Conservation (phyloP, 805 yeast genomes). For the Myxozyma lipomycoides region DNA sequence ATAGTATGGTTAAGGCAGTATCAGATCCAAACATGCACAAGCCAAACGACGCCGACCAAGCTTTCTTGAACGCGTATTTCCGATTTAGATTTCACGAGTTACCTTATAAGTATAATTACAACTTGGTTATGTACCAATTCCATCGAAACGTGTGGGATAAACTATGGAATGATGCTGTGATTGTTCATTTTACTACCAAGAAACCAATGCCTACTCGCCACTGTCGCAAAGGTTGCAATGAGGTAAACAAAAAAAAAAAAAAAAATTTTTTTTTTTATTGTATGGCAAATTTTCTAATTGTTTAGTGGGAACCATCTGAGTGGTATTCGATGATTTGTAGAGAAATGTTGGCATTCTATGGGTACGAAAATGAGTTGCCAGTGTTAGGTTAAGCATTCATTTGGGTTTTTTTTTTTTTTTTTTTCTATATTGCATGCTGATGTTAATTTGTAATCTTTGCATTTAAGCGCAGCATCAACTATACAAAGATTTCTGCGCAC, state of each 20-base stretch:
- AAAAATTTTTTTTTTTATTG: not conserved
- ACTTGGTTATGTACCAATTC: slow-evolving; percentile 30
- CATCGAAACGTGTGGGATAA: slow-evolving; percentile 28
- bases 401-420: not conserved
- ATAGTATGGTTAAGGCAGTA: slow-evolving; percentile 28
- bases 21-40: slow-evolving; percentile 32
- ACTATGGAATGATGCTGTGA: slow-evolving; percentile 31
- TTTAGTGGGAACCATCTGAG: slow-evolving; percentile 28
- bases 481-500: too few relatives aligned
- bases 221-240: slow-evolving; percentile 24
- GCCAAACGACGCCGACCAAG: slow-evolving; percentile 33
- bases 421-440: too few relatives aligned
- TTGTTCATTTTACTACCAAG: slow-evolving; percentile 30
- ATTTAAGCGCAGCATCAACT: too few relatives aligned
- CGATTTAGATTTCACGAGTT: slow-evolving; percentile 26
- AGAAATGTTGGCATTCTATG: slow-evolving; percentile 31
- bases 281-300: not conserved
- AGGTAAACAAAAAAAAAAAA: too few relatives aligned
- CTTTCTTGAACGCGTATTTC: slow-evolving; percentile 29
- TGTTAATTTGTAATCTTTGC: too few relatives aligned
- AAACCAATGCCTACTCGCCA: slow-evolving; percentile 27
- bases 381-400: slow-evolving; percentile 19
- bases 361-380: slow-evolving; percentile 26
- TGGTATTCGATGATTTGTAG: slow-evolving; percentile 30
- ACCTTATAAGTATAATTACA: slow-evolving; percentile 32